Base-by-base conservation (phyloP, 352 stramenopile species). In the Phytophthora kernoviae region DNA sequence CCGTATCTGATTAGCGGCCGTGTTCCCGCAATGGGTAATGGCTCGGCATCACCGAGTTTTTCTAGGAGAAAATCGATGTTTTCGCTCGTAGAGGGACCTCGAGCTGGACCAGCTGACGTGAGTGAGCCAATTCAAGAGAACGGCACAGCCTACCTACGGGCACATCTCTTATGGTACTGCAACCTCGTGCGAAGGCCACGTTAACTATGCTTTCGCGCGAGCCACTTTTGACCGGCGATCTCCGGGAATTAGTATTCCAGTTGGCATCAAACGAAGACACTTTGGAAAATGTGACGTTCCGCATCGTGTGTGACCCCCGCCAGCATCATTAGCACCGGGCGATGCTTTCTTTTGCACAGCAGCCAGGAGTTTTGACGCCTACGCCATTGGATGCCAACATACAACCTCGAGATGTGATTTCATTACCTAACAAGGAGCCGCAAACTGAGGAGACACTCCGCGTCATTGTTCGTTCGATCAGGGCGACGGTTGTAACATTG, bases 1-100 rank as follows among this genome's bases (percentile, higher is more conserved):
- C 75, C 75, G 20, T 83, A 83, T 65, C 54, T 90, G 20, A 42
- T 77, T 2, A 73, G 86, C 52, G 84, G 83, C 0, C 79, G 83
- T 18, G 77, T 94, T 1, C 87, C 87, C 12, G 76, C 84, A n/a
- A 96, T 96, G 87, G 84, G 87, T 21, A 87, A 88, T 61, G 87
- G 87, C 2, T 84, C 83, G 10, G 87, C 83, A 17, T 96, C 87
- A 11, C 87, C 87, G 0, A 94, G 84, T 44, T 96, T 96, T 62
- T 84, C 83, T 30, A 79, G 84, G 12, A 73, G 79, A 44, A 90
- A 91, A 44, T 83, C 86, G 1, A 92, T 90, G 75, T 92, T 93
- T 42, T 93, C 81, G 3, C 53, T 70, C 2, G 59, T 63, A 30
- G 62, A 70, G 42, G 55, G 58, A n/a, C 36, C 45, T 43, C 53